Base-by-base conservation (phyloP, 2,329 filamentous ascomycete species). In the Stagonosporopsis chrysanthemi region DNA sequence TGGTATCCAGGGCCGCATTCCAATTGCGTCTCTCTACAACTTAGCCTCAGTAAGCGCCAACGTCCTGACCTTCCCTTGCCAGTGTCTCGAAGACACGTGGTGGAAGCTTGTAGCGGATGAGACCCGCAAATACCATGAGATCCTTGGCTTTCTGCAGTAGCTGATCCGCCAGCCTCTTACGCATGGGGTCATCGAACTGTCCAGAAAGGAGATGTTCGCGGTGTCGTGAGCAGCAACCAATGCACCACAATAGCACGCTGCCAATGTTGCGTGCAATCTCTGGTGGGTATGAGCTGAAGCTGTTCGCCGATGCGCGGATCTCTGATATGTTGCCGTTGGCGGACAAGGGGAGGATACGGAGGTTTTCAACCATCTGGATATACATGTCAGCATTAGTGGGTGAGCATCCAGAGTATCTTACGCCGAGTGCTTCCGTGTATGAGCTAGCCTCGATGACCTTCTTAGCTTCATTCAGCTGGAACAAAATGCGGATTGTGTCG, bases 211-310 rank as follows among this genome's bases (percentile, higher is more conserved):
- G 81, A 67, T 90, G 88, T 61, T 75, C 73, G 22, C 91, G 86
- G 77, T 97, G 89, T 54, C 88, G 85, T 46, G 89, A 88, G 77
- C 93, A 96, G 79, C 90, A 92, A 39, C 89, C 85, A 65, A 99
- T 91, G 46, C 92, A 92, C 95, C 95, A 98, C 80, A 97, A 89
- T 62, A 99, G 84, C 61, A 98, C 83, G 76, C 94, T 92, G 17
- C 94, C 94, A 67, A 97, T 88, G 70, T 95, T 96, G 73, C 91
- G 88, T 2, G 93, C 89, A 38, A 99, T 90, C 7, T 92, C 86
- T 65, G 91, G 87, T 4, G 92, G 86, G 38, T 96, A 84, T 1
- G 84, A 83, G 15, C 91, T 86, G 79, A 99, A 98, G 60, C 88
- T 89, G 68, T 91, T 87, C 1, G 94, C 92, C 59, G 88, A 88